These are phyloP conservation scores for Talaromyces marneffei DNA, from an alignment of 2,329 filamentous ascomycete species.

Conservation along the genomic window DNA sequence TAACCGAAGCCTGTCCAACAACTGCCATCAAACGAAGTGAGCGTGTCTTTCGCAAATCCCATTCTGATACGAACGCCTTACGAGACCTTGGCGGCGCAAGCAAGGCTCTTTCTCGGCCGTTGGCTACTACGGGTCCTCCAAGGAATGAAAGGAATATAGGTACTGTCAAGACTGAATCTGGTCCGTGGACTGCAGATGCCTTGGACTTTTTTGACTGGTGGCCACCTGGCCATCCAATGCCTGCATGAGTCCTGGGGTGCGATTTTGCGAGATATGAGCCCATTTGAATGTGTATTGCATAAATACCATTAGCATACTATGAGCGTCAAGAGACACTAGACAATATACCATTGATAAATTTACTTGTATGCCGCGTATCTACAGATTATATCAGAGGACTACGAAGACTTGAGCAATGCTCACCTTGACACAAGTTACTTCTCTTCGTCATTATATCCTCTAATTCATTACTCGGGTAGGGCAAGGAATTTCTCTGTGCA, in stretches of 20 bases:
- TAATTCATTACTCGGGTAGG: no score
- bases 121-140: conserved; percentile 18
- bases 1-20: neutral
- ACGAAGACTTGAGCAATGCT: no score
- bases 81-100: conserved; percentile 16
- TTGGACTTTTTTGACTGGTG: conserved; percentile 41
- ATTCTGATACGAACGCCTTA: conserved; percentile 31
- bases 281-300: neutral
- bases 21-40: conserved; percentile 2
- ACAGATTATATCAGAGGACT: no score
- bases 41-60: conserved; percentile 27
- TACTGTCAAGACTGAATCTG: conserved; percentile 26
- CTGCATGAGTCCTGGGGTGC: conserved; percentile 13
- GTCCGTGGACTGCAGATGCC: conserved; percentile 39
- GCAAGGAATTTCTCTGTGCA: no score
- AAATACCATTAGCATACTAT: neutral
- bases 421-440: no score
- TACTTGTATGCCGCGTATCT: no score
- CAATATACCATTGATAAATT: neutral
- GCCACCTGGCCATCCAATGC: conserved; percentile 35
- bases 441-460: no score
- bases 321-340: neutral
- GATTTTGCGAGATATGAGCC: neutral
- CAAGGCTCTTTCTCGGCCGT: conserved; percentile 8
- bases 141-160: conserved; percentile 13